Base-by-base conservation (phyloP, 2,329 filamentous ascomycete species). In the Colletotrichum graminicola region DNA sequence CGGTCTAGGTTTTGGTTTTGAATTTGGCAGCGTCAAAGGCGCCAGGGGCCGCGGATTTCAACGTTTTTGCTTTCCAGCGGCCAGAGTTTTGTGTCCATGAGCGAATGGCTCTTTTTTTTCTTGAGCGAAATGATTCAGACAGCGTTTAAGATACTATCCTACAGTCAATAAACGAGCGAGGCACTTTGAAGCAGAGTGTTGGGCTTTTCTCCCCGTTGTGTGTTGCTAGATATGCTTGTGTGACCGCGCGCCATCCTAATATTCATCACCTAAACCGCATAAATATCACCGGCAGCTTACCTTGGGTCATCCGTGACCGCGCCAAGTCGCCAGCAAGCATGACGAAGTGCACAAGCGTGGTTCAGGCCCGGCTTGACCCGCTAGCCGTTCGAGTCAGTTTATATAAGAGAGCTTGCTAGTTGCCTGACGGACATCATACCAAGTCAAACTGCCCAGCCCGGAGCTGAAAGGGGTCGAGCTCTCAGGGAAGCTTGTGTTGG, bases 391-490 rank as follows among this genome's bases (percentile, higher is more conserved):
- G 63, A 67, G 63, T 57, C 56, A 62, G n/a, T 71, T 26, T 11
- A 57, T 67, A 51, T 2, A 51, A 29, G 29, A 36, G 39, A 43
- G 36, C 49, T 62, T 57, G 67, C 56, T 57, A 23, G 62, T 23
- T 51, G 54, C 43, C 49, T 47, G 23, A 56, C 63, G 63, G 51
- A 45, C 56, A 67, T 57, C 41, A 56, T 67, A 26, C 67, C 51
- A 63, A 57, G n/a, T 5, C n/a, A 32, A 64, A 23, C 49, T 23
- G 43, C 36, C 52, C 49, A 56, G 43, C 36, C 26, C 2, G 34
- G 34, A 26, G 34, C 51, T 8, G n/a, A 34, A 43, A 41, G 47
- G 45, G 21, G 51, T 18, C 10, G 34, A 26, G 26, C 32, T 11
- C 23, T 41, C 18, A 16, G 2, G 36, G 55, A 63, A 67, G 62